These are phyloP conservation scores for Craspedostauros australis DNA, from an alignment of 108 stramenopile genomes.

Conservation along the genomic window DNA sequence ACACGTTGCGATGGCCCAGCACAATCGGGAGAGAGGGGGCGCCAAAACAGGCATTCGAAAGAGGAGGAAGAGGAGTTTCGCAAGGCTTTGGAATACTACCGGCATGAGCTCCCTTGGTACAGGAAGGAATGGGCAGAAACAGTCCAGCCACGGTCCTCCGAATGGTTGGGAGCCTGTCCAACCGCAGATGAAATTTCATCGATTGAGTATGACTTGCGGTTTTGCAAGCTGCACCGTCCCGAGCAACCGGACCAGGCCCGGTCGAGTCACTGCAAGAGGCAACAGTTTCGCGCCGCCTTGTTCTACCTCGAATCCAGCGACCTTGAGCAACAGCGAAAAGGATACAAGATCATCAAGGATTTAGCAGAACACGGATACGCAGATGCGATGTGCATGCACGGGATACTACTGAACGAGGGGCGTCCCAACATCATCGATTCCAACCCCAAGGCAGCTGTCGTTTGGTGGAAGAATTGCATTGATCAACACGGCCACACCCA, in stretches of 20 bases:
- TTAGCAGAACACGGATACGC: constrained; percentile 18
- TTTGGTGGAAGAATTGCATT: constrained; percentile 31
- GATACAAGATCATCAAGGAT: constrained; percentile 10
- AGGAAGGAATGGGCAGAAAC: no score
- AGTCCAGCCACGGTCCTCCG: no score
- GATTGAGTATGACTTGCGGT: constrained; percentile 2
- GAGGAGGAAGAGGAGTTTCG: no score
- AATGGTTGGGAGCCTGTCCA: no score
- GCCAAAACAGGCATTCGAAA: no score
- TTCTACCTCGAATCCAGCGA: constrained; percentile 5
- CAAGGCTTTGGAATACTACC: no score
- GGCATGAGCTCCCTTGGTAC: no score
- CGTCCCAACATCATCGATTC: constrained; percentile 31
- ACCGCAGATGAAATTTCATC: constrained; percentile 1
- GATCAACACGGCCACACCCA: constrained; percentile 32
- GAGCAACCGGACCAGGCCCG: no score
- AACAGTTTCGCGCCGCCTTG: constrained; percentile 16
- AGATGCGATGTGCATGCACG: constrained; percentile 29
- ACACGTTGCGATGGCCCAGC: no score
- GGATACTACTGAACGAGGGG: constrained; percentile 46
- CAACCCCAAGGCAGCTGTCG: constrained; percentile 33
- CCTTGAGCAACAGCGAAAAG: neutral
- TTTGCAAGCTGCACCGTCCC: no score
- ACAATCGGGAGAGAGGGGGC: no score
- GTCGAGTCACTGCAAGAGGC: no score